A percentile compares a stretch with the other conserved stretches of the same genome.
phyloP scores from a whole-genome alignment of 441 rosid species.

The Adansonia rubrostipa region DNA sequence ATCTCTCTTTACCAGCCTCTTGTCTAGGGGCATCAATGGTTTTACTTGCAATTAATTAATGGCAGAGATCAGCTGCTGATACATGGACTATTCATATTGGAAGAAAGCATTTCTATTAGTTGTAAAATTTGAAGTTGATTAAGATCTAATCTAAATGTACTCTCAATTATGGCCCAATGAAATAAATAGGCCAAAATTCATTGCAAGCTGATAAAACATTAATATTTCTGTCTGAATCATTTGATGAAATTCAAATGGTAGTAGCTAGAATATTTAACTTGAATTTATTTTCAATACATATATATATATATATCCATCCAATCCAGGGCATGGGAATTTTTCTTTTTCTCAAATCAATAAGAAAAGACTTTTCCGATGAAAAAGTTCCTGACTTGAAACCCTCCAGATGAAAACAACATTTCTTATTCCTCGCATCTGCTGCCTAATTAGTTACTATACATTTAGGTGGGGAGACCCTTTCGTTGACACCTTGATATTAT shows the following conservation, averaged over 20 bases:
- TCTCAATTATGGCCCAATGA: background rate
- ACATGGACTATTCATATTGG: background rate
- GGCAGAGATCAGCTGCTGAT: background rate
- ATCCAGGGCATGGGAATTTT: background rate
- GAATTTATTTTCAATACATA: background rate
- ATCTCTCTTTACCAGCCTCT: background rate
- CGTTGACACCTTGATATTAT: background rate
- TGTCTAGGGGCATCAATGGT: background rate
- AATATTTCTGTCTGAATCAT: slow-evolving; percentile 8
- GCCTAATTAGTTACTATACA: background rate
- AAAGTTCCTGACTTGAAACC: background rate
- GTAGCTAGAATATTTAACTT: background rate
- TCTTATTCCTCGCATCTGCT: slow-evolving; percentile 19
- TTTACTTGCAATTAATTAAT: background rate
- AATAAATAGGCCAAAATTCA: background rate
- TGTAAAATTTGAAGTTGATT: background rate
- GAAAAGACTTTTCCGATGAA: slow-evolving; percentile 3
- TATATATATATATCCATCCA: background rate
- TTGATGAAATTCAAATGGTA: slow-evolving; percentile 2
- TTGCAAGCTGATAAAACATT: slow-evolving; percentile 7
- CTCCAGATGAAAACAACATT: slow-evolving; percentile 15
- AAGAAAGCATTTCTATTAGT: background rate
- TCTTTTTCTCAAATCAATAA: background rate
- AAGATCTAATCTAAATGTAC: background rate
- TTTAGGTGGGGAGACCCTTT: slow-evolving; percentile 13